phyloP scores from a whole-genome alignment of 2,329 filamentous ascomycete genomes.

The Alternaria gaisen region DNA sequence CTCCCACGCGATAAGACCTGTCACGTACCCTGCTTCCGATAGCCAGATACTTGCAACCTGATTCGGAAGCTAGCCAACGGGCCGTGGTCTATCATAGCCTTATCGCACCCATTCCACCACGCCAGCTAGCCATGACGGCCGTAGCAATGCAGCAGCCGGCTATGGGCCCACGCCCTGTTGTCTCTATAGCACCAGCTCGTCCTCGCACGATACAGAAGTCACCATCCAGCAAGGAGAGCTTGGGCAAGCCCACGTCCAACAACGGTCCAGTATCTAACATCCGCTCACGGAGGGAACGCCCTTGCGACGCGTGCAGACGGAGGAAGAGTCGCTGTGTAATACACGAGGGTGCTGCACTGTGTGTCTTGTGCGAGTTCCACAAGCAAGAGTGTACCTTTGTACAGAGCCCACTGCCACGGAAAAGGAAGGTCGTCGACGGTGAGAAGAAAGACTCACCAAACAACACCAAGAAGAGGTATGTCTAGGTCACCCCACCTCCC shows the following conservation, averaged over 20 bases:
- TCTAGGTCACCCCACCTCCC: slow-evolving; percentile 38
- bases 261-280: slow-evolving; percentile 50
- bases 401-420: slow-evolving; percentile 78
- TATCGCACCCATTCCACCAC: slow-evolving; percentile 31
- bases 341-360: slow-evolving; percentile 76
- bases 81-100: slow-evolving; percentile 41
- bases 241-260: slow-evolving; percentile 50
- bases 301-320: slow-evolving; percentile 73
- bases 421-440: slow-evolving; percentile 78
- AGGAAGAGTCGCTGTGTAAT: slow-evolving; percentile 80
- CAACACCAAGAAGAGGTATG: slow-evolving; percentile 73
- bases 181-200: slow-evolving; percentile 57
- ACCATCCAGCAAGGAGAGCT: slow-evolving; percentile 55
- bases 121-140: slow-evolving; percentile 54
- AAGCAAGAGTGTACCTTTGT: slow-evolving; percentile 81
- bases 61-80: slow-evolving; percentile 43
- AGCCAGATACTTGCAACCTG: slow-evolving; percentile 25
- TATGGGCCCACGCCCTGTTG: slow-evolving; percentile 53
- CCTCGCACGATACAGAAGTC: slow-evolving; percentile 52
- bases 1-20: slow-evolving; percentile 52
- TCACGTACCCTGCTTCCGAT: slow-evolving; percentile 27
- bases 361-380: slow-evolving; percentile 79
- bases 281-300: slow-evolving; percentile 53
- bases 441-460: slow-evolving; percentile 66
- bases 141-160: slow-evolving; percentile 46